Evolutionary conservation across 192 early-diverging fungal species (phyloP), one percentile per base, ranked within the genome.

Genomic region (Backusella westeae): DNA sequence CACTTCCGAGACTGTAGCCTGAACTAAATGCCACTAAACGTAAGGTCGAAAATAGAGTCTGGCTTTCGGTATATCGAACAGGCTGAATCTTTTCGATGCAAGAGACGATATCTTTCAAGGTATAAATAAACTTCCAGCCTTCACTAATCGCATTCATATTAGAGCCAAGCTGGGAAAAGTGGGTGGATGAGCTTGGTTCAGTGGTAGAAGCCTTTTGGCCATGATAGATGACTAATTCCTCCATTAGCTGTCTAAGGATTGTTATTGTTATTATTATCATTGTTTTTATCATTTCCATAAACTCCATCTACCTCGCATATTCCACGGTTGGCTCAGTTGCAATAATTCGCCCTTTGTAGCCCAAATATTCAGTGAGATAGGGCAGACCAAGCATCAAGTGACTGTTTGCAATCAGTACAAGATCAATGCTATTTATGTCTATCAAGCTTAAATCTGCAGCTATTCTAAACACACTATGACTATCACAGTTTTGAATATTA

Each of bases 321-420:
- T 87, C 89, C 79, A 94, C 88, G 1, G 93, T 91, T 0, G 94
- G 93, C 79, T 94, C 95, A 0, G 94, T 95, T 2, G 92, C 93
- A 82, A 89, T 91, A 4, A 97, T 89, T 6, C 85, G 87, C 3
- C 94, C 94, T 26, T 88, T 84, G 78, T 95, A 97, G 26, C 87
- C 89, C 1, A 91, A 88, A 84, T 92, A 95, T 52, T 96, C 94
- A 1, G 93, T 96, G 35, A 95, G 81, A 77, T 87, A 97, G 19
- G 95, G 95, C 34, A 97, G 82, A 59, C 91, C 90, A 26, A 91
- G 81, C 85, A 93, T 91, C 69, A 93, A 87, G 69, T 91, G 89
- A 77, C 87, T 88, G 83, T 94, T 92, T 52, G 91, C 88, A 34
- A 97, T 81, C 3, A 97, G 80, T 23, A 97, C 86, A 74, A 91